Base-by-base conservation (phyloP, 441 rosid species). In the Erysimum cheiri region DNA sequence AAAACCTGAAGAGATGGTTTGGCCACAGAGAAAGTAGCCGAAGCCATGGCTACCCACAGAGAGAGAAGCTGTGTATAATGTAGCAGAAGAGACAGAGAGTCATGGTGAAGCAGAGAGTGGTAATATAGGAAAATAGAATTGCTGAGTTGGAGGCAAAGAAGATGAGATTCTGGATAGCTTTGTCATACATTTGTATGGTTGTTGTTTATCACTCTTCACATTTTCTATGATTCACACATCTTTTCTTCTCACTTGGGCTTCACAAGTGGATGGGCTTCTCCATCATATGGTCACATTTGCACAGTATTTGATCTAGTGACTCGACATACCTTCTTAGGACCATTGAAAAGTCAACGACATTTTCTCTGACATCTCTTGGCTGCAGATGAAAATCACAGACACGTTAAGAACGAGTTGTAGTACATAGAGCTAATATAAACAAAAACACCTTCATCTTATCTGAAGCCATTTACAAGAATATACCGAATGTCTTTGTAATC, bases 131-230 rank as follows among this genome's bases (percentile, higher is more conserved):
- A 56, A 15, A 71, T 2, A 53, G 52, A 54, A 46, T 53, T 64
- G 74, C 75, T 61, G 73, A 77, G 72, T 62, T 75, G 81, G 72
- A 61, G 72, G 32, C 66, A 44, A 83, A 69, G 78, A 80, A 87
- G 97, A 89, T 91, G 75, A 86, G 97, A 88, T 83, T 87, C 33
- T 76, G 88, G 94, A 93, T 93, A 89, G 91, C 82, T 81, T 90
- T 81, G 52, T 76, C 67, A 60, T 70, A 63, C 78, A 80, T 63
- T 71, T 68, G 93, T 80, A 87, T 91, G 98, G 98, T 77, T 88
- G 81, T 82, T 78, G 65, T 86, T 85, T 49, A n/a, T 70, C 49
- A 63, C 29, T 71, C 71, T 67, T 75, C 79, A 75, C 67, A 3
- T 57, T 70, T 57, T 3, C 8, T 63, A 62, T 31, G 65, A 64